A percentile compares a stretch with the other conserved stretches of the same genome.
Evolutionary conservation across 2,329 filamentous ascomycete genomes (phyloP).

Genomic region (Ophiosphaerella herpotricha): DNA sequence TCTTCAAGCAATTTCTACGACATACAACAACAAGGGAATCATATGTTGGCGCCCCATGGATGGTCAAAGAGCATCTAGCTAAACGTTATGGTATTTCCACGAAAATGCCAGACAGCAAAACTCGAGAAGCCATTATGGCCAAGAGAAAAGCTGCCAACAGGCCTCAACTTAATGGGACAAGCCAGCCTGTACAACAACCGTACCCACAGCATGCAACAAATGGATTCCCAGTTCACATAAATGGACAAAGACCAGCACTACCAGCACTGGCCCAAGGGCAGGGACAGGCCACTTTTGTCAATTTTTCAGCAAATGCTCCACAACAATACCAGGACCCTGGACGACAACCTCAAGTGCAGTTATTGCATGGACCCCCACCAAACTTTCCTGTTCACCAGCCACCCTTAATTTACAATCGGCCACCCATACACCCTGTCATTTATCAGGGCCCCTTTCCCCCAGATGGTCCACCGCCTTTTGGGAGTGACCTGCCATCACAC

Average conservation of each 20-base stretch:
- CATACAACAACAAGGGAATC: slow-evolving; percentile 89
- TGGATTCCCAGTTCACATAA: slow-evolving; percentile 22
- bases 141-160: slow-evolving; percentile 73
- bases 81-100: slow-evolving; percentile 85
- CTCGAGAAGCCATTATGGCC: slow-evolving; percentile 40
- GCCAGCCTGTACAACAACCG: slow-evolving; percentile 32
- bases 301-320: slow-evolving; percentile 54
- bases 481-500: slow-evolving; percentile 4
- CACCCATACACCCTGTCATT: too few relatives aligned
- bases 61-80: slow-evolving; percentile 86
- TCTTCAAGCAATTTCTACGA: slow-evolving; percentile 91
- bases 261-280: slow-evolving; percentile 35
- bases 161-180: slow-evolving; percentile 34
- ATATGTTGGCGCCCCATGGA: slow-evolving; percentile 96
- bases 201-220: slow-evolving; percentile 23
- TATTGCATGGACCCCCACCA: slow-evolving; percentile 7
- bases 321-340: slow-evolving; percentile 73
- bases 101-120: slow-evolving; percentile 66
- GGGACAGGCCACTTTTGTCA: slow-evolving; percentile 52
- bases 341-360: slow-evolving; percentile 6
- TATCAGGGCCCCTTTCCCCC: too few relatives aligned
- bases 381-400: background rate
- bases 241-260: slow-evolving; percentile 21
- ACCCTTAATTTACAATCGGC: too few relatives aligned
- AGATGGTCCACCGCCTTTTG: background rate